These are phyloP conservation scores for Galerina sulciceps DNA, from an alignment of 768 basidiomycete species.

Conservation along the genomic window DNA sequence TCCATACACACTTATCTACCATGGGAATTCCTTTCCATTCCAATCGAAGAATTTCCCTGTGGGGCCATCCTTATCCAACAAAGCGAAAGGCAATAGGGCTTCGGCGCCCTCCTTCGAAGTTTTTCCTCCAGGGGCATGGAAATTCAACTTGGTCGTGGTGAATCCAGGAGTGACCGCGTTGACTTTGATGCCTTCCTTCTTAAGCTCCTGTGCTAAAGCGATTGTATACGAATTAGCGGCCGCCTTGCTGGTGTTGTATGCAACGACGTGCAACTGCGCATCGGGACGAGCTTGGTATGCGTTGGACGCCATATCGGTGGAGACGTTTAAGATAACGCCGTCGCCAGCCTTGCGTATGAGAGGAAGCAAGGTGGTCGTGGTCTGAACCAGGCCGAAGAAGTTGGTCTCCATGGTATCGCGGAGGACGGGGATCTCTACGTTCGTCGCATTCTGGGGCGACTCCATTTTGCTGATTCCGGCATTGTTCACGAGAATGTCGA, in stretches of 20 bases:
- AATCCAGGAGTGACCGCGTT: conserved; percentile 70
- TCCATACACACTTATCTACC: conserved; percentile 24
- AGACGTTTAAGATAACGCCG: conserved; percentile 46
- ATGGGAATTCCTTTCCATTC: conserved; percentile 36
- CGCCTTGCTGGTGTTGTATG: conserved; percentile 75
- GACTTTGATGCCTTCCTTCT: conserved; percentile 53
- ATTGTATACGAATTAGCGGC: conserved; percentile 66
- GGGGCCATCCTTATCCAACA: conserved; percentile 42
- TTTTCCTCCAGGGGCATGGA: conserved; percentile 41
- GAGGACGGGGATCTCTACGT: conserved; percentile 35
- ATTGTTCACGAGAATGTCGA: conserved; percentile 53
- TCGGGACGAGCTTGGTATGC: conserved; percentile 34
- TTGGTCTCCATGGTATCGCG: conserved; percentile 45
- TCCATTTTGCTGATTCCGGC: conserved; percentile 36
- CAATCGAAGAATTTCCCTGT: conserved; percentile 41
- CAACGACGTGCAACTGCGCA: conserved; percentile 36
- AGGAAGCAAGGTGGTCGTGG: conserved; percentile 44
- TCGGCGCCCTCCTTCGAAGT: conserved; percentile 36
- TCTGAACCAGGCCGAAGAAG: conserved; percentile 47
- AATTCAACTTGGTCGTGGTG: conserved; percentile 47
- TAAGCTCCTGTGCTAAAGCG: conserved; percentile 67
- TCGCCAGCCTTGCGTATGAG: conserved; percentile 38
- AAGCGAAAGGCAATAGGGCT: conserved; percentile 40
- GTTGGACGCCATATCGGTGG: conserved; percentile 51
- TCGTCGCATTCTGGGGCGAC: conserved; percentile 35